phyloP scores from a whole-genome alignment of 2,329 filamentous ascomycete species.

The Epicoccum nigrum region DNA sequence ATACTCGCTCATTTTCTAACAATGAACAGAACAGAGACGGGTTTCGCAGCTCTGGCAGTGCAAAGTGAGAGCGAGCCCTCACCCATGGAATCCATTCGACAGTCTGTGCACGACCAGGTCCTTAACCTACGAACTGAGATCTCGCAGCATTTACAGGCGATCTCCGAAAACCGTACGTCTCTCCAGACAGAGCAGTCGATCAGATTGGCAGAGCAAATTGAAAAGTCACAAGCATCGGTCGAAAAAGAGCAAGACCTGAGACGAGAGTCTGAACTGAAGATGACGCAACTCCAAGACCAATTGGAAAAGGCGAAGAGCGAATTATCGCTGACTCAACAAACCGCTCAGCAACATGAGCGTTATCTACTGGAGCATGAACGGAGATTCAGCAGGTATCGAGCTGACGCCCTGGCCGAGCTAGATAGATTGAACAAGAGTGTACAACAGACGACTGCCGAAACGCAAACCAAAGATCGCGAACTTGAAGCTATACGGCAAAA shows the following conservation, averaged over 20 bases:
- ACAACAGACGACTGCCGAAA: constrained; percentile 7
- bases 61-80: constrained; percentile 3
- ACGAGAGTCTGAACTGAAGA: constrained; percentile 14
- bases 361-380: constrained; percentile 10
- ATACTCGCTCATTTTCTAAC: neutral
- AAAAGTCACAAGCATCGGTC: constrained; percentile 12
- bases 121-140: constrained; percentile 24
- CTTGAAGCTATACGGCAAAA: no score
- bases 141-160: constrained; percentile 27
- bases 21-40: constrained; percentile 5
- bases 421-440: constrained; percentile 18
- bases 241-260: neutral
- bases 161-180: constrained; percentile 20
- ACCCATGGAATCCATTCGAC: constrained; percentile 14
- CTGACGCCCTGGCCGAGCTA: constrained; percentile 7
- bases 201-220: constrained; percentile 23
- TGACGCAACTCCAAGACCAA: constrained; percentile 17
- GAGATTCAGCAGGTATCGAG: constrained; percentile 6
- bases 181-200: constrained; percentile 24
- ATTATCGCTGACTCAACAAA: constrained; percentile 8
- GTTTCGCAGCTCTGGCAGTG: constrained; percentile 15
- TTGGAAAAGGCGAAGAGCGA: constrained; percentile 21
- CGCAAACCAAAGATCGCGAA: constrained; percentile 12
- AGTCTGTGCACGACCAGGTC: constrained; percentile 24
- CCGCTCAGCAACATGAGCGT: constrained; percentile 10